Conservation (phyloP, 2,329 filamentous ascomycete genomes). For the Trichoderma polysporum region DNA sequence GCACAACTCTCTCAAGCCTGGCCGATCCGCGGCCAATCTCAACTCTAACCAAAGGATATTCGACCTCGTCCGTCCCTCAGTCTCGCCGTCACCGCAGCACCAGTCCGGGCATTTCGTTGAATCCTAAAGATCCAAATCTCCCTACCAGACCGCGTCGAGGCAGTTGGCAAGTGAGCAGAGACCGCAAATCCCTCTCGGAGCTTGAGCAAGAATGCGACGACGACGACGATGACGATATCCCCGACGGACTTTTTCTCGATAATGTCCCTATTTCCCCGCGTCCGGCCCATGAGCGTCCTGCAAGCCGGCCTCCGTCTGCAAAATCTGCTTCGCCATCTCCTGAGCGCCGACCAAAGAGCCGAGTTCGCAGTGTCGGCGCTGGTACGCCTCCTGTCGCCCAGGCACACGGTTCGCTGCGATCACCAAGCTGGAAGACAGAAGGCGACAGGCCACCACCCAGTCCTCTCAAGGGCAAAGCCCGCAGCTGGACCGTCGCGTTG, state of each 20-base stretch:
- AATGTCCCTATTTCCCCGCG: slow-evolving; percentile 82
- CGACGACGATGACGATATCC: slow-evolving; percentile 73
- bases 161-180: slow-evolving; percentile 68
- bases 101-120: slow-evolving; percentile 50
- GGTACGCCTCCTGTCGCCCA: slow-evolving; percentile 60
- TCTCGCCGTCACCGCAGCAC: slow-evolving; percentile 49
- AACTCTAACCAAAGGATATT: slow-evolving; percentile 31
- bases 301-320: slow-evolving; percentile 53
- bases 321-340: slow-evolving; percentile 46
- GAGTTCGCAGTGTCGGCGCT: slow-evolving; percentile 59
- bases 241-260: slow-evolving; percentile 74
- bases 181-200: slow-evolving; percentile 67
- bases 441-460: slow-evolving; percentile 41
- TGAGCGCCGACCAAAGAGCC: slow-evolving; percentile 51
- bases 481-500: slow-evolving; percentile 73
- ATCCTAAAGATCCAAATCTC: slow-evolving; percentile 44
- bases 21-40: slow-evolving; percentile 36
- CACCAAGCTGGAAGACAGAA: slow-evolving; percentile 51
- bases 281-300: slow-evolving; percentile 54
- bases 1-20: slow-evolving; percentile 45
- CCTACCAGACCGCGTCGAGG: slow-evolving; percentile 51
- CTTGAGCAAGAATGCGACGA: slow-evolving; percentile 76
- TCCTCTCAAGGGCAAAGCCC: slow-evolving; percentile 56
- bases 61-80: slow-evolving; percentile 40
- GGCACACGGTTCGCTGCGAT: slow-evolving; percentile 60